phyloP scores from a whole-genome alignment of 352 stramenopile species.

The Globisporangium cylindrosporum region DNA sequence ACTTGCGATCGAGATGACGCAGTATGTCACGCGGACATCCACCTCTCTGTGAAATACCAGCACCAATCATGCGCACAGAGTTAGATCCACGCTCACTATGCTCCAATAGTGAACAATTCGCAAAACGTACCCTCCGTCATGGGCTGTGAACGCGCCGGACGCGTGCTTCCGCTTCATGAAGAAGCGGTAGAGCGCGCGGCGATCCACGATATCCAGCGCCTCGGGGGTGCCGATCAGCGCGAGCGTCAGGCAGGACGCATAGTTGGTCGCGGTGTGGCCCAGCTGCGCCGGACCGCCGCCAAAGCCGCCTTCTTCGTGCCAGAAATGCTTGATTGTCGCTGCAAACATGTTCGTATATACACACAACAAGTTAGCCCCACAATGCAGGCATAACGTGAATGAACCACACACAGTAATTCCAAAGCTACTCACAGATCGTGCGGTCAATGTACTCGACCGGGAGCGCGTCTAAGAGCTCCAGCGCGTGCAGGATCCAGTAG shows the following conservation, averaged over 20 bases:
- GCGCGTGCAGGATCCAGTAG: slow-evolving; percentile 96
- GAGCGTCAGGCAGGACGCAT: slow-evolving; percentile 93
- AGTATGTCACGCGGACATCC: slow-evolving; percentile 97
- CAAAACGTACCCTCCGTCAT: slow-evolving; percentile 88
- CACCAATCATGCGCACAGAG: neutral
- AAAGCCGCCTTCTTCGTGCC: slow-evolving; percentile 88
- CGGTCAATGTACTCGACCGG: slow-evolving; percentile 33
- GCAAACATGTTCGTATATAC: neutral
- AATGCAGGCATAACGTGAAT: neutral
- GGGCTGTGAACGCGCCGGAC: slow-evolving; percentile 94
- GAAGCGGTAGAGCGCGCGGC: slow-evolving; percentile 82
- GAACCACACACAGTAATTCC: neutral
- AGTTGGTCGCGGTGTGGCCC: slow-evolving; percentile 90
- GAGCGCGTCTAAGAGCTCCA: slow-evolving; percentile 92
- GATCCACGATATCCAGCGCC: slow-evolving; percentile 76
- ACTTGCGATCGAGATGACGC: slow-evolving; percentile 91
- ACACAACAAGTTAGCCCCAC: neutral
- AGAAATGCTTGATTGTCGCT: slow-evolving; percentile 64
- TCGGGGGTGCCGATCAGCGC: slow-evolving; percentile 88
- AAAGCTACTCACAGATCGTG: slow-evolving; percentile 33
- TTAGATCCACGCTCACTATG: neutral
- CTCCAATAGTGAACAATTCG: neutral
- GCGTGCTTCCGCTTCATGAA: slow-evolving; percentile 86
- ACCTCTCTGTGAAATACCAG: slow-evolving; percentile 70
- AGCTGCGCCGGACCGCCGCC: slow-evolving; percentile 91